phyloP scores from a whole-genome alignment of 768 basidiomycete species.

The Leccinum fibrillosum region DNA sequence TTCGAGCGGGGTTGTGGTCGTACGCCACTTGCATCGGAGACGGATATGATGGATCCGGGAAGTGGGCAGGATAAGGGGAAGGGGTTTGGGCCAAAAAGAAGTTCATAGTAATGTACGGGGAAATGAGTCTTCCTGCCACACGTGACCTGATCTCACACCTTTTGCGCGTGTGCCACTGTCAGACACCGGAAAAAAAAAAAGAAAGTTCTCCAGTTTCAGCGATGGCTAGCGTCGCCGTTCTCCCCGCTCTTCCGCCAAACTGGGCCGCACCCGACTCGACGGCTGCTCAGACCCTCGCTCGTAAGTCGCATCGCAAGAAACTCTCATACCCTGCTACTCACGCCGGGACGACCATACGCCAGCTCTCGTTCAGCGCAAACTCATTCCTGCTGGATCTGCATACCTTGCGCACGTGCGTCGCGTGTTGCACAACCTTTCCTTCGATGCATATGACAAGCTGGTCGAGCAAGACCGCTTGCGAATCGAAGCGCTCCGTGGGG shows the following conservation, averaged over 20 bases:
- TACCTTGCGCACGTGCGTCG: constrained; percentile 83
- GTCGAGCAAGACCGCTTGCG: constrained; percentile 52
- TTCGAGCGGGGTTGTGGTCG: constrained; percentile 10
- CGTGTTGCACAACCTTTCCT: constrained; percentile 70
- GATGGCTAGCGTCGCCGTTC: constrained; percentile 26
- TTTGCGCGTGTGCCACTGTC: no score
- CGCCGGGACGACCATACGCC: neutral
- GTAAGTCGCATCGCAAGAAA: constrained; percentile 17
- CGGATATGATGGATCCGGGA: neutral
- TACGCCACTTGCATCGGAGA: constrained; percentile 30
- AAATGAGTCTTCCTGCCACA: neutral
- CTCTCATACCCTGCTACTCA: constrained; percentile 3
- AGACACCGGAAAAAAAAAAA: neutral
- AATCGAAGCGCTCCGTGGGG: constrained; percentile 45
- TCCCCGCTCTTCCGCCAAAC: constrained; percentile 24
- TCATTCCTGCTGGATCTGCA: constrained; percentile 86
- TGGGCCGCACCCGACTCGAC: constrained; percentile 19
- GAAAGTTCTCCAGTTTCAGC: neutral
- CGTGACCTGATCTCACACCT: neutral
- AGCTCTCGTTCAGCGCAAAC: constrained; percentile 39
- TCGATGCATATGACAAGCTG: constrained; percentile 78
- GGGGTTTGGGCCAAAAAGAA: no score
- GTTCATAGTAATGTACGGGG: no score
- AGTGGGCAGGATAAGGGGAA: no score
- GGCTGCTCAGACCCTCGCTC: constrained; percentile 21